Percentiles rank a stretch among this genome's conserved stretches.
These are phyloP conservation scores for Aspergillus pseudoviridinutans DNA, from an alignment of 2,329 filamentous ascomycete genomes.

Conservation along the genomic window DNA sequence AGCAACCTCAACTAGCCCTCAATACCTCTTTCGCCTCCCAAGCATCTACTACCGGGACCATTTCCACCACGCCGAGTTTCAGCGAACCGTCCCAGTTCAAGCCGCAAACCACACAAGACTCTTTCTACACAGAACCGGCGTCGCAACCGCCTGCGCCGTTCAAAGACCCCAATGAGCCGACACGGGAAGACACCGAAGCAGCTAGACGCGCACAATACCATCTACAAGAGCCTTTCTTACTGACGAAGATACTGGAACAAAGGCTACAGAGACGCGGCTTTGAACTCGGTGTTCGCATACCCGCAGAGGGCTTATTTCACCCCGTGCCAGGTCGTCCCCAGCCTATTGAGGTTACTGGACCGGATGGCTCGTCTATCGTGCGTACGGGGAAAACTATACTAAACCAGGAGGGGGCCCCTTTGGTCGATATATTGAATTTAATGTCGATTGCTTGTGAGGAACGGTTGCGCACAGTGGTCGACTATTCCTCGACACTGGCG, in stretches of 20 bases:
- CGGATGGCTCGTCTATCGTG: slow-evolving; percentile 59
- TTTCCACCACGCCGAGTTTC: slow-evolving; percentile 47
- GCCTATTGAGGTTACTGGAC: slow-evolving; percentile 50
- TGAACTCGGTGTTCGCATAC: slow-evolving; percentile 56
- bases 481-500: slow-evolving; percentile 70
- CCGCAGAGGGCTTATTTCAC: slow-evolving; percentile 53
- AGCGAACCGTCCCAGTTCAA: slow-evolving; percentile 49
- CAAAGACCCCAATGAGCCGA: slow-evolving; percentile 61
- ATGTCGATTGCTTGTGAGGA: slow-evolving; percentile 81
- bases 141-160: slow-evolving; percentile 59
- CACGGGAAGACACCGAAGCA: slow-evolving; percentile 59
- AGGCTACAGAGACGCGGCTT: slow-evolving; percentile 55
- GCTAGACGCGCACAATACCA: slow-evolving; percentile 63
- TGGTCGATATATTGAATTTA: slow-evolving; percentile 79
- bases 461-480: slow-evolving; percentile 68
- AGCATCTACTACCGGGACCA: slow-evolving; percentile 38
- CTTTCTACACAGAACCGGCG: slow-evolving; percentile 63
- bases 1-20: slow-evolving; percentile 34
- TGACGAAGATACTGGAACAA: slow-evolving; percentile 56
- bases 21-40: slow-evolving; percentile 40
- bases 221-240: slow-evolving; percentile 68
- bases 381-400: slow-evolving; percentile 68
- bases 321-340: slow-evolving; percentile 40
- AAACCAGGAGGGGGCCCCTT: slow-evolving; percentile 60
- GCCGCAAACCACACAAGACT: slow-evolving; percentile 52